These are phyloP conservation scores for Bruguiera gymnorhiza DNA, from an alignment of 345 rosid species.

Conservation along the genomic window DNA sequence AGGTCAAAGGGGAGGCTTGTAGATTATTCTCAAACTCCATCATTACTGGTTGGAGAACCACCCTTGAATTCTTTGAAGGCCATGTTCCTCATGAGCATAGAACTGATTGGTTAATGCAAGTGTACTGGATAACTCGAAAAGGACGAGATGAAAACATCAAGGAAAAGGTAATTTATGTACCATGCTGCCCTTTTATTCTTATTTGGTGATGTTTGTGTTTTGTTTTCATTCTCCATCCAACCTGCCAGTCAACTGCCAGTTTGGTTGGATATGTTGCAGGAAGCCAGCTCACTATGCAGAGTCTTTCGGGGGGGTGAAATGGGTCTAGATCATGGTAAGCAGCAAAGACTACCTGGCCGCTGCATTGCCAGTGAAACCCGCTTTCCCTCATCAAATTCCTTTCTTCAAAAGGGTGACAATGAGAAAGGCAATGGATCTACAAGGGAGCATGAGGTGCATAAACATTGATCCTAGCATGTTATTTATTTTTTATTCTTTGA, in stretches of 20 bases:
- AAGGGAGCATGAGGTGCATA: constrained; percentile 30
- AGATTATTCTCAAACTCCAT: constrained; percentile 31
- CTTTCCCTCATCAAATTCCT: neutral
- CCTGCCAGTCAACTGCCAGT: constrained; percentile 18
- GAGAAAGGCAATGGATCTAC: constrained; percentile 19
- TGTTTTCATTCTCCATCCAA: constrained; percentile 16
- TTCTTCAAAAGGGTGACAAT: neutral
- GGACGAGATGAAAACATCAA: constrained; percentile 22
- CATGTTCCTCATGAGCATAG: constrained; percentile 25
- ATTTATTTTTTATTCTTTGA: too few species aligned
- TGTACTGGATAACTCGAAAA: constrained; percentile 31
- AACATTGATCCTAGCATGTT: constrained; percentile 6
- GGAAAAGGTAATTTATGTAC: constrained; percentile 27
- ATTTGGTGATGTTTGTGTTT: neutral
- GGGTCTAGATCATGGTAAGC: constrained; percentile 11
- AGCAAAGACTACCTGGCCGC: neutral
- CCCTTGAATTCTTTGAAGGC: constrained; percentile 35
- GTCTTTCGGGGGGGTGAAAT: constrained; percentile 22
- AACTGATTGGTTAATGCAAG: constrained; percentile 47
- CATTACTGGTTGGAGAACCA: constrained; percentile 46
- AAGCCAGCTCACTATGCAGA: constrained; percentile 33
- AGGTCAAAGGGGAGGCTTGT: constrained; percentile 34
- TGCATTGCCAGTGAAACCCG: neutral
- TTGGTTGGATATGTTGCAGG: constrained; percentile 40
- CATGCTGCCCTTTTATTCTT: neutral